phyloP scores from a whole-genome alignment of 2,329 filamentous ascomycete species.

The Paraconiothyrium brasiliense region DNA sequence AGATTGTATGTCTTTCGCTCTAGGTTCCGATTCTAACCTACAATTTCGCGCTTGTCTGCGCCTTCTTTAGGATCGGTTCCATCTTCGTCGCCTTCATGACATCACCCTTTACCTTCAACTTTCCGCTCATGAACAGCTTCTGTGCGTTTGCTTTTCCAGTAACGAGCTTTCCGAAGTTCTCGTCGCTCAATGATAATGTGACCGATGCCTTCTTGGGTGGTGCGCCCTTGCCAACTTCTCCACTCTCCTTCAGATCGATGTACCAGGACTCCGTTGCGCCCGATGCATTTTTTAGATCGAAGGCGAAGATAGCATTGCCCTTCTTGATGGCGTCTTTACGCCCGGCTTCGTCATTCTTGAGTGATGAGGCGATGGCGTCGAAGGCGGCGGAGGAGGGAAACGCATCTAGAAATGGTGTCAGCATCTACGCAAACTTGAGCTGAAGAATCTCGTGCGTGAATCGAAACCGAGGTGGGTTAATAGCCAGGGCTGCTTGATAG shows the following conservation, averaged over 20 bases:
- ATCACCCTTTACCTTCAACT: slow-evolving; percentile 97
- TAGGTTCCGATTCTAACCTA: slow-evolving; percentile 17
- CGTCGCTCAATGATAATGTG: slow-evolving; percentile 83
- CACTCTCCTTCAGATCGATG: slow-evolving; percentile 93
- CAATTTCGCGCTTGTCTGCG: slow-evolving; percentile 48
- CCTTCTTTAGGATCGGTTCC: slow-evolving; percentile 74
- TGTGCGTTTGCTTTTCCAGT: slow-evolving; percentile 92
- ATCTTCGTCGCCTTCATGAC: slow-evolving; percentile 99
- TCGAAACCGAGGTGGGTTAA: not conserved
- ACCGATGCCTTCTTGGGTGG: slow-evolving; percentile 84
- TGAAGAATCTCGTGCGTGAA: not conserved
- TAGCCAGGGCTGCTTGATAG: not conserved
- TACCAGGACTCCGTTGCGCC: slow-evolving; percentile 89
- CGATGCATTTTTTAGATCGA: slow-evolving; percentile 87
- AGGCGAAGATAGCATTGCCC: slow-evolving; percentile 86
- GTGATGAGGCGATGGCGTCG: slow-evolving; percentile 80
- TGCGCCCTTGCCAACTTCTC: slow-evolving; percentile 79
- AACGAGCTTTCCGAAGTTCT: slow-evolving; percentile 85
- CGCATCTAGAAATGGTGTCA: slow-evolving; percentile 51
- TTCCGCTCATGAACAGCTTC: slow-evolving; percentile 96
- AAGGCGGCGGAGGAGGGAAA: slow-evolving; percentile 94
- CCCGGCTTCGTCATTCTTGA: slow-evolving; percentile 74
- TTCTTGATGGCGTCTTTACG: slow-evolving; percentile 90
- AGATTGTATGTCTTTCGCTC: not conserved
- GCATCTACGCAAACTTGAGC: not conserved